These are phyloP conservation scores for Leucaena leucocephala DNA, from an alignment of 306 rosid species.

Conservation along the genomic window DNA sequence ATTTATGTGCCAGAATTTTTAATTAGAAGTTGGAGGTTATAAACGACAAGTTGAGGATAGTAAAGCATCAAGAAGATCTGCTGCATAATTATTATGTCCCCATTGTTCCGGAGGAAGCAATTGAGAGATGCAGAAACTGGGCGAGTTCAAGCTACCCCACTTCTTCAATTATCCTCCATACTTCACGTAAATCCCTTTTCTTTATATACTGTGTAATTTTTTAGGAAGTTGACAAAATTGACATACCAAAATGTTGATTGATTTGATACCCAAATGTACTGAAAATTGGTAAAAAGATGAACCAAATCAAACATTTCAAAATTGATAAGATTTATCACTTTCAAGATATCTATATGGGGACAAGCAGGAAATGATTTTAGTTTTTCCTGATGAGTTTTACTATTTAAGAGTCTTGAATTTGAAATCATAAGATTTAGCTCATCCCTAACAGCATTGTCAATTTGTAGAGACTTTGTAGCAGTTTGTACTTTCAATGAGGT, in stretches of 20 bases:
- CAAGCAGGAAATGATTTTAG: not conserved
- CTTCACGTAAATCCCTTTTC: slow-evolving; percentile 66
- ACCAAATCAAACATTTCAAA: not conserved
- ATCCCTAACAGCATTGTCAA: not conserved
- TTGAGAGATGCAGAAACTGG: slow-evolving; percentile 81
- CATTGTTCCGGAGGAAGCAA: slow-evolving; percentile 7
- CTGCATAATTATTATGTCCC: not conserved
- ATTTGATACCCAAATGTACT: not conserved
- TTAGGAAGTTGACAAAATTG: not conserved
- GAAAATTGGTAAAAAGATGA: not conserved
- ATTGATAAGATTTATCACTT: not conserved
- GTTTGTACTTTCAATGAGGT: not conserved
- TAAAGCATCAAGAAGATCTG: slow-evolving; percentile 3
- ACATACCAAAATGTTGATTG: not conserved
- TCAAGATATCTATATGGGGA: not conserved
- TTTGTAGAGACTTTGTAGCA: not conserved
- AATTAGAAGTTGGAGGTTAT: not conserved
- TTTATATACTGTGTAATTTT: not conserved
- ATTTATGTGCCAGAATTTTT: not conserved
- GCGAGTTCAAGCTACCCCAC: slow-evolving; percentile 85
- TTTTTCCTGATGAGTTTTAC: not conserved
- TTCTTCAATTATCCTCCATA: slow-evolving; percentile 97
- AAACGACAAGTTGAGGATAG: not conserved
- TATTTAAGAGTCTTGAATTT: not conserved
- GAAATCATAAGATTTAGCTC: not conserved